Conservation (phyloP, 805 yeast genomes). For the fission yeast (Schizosaccharomyces pombe) region DNA sequence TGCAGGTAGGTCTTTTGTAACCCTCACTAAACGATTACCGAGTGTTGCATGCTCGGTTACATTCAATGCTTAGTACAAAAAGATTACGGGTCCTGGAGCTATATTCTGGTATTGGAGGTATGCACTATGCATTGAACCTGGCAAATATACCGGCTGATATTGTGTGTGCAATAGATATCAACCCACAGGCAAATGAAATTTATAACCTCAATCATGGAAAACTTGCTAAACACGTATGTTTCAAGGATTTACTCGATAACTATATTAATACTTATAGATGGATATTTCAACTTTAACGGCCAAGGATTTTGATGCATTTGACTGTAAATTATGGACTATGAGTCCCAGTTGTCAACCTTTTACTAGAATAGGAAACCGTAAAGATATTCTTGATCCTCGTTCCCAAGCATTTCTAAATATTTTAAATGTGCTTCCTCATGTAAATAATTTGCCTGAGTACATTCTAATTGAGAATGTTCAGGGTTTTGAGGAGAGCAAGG, state of each 20-base stretch:
- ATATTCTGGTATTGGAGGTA: conserved; percentile 3
- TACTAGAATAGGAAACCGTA: background rate
- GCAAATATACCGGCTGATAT: background rate
- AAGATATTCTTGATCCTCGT: background rate
- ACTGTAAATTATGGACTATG: background rate
- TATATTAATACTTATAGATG: background rate
- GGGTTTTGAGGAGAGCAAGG: background rate
- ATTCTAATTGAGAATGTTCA: background rate
- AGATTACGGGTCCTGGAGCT: background rate
- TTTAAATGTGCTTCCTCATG: background rate
- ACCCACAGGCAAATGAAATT: background rate
- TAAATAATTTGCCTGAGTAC: background rate
- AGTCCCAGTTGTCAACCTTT: conserved; percentile 2
- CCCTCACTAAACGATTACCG: no score
- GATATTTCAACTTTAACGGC: background rate
- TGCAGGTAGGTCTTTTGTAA: no score
- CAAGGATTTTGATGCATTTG: background rate
- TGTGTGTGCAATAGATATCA: background rate
- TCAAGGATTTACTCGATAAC: background rate
- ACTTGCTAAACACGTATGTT: background rate
- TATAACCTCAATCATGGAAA: background rate
- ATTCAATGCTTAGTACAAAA: background rate
- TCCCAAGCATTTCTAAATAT: background rate
- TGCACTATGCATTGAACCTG: background rate
- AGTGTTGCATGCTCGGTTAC: no score